Conservation (phyloP, 164 flowering plant genomes). For the Stephania cephalantha region DNA sequence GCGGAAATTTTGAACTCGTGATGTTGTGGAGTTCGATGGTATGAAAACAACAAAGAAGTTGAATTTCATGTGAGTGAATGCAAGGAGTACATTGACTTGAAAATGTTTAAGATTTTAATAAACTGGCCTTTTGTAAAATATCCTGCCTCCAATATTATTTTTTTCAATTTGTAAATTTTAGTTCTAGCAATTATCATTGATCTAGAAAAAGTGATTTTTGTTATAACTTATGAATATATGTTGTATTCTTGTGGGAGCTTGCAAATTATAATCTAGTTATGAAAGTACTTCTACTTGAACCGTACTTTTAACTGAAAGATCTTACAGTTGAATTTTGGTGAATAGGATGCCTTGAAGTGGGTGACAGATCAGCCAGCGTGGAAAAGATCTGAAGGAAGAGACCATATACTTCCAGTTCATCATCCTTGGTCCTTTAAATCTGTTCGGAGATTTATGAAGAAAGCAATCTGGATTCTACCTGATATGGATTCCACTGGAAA, state of each 20-base stretch:
- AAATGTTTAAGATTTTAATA: no score
- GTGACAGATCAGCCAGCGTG: conserved; percentile 99
- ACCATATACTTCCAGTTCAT: conserved; percentile 96
- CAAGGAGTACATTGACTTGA: neutral
- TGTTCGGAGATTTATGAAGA: conserved; percentile 77
- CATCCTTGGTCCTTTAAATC: conserved; percentile 99
- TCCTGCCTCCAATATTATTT: neutral
- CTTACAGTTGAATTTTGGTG: conserved; percentile 14
- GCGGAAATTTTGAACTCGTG: no score
- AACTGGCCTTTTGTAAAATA: neutral
- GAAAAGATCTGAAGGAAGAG: conserved; percentile 95
- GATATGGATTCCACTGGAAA: conserved; percentile 99
- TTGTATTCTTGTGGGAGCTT: no score
- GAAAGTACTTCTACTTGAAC: no score
- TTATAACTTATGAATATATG: no score
- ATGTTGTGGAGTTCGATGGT: neutral
- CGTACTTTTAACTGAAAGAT: neutral
- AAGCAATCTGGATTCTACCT: conserved; percentile 93
- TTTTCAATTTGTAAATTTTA: neutral
- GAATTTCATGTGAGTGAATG: neutral
- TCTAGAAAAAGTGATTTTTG: no score
- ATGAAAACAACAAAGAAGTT: neutral
- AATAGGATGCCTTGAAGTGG: conserved; percentile 95
- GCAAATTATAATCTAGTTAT: no score
- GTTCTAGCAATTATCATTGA: neutral